These are phyloP conservation scores for Lagerstroemia fauriei DNA, from an alignment of 441 rosid species.

Conservation along the genomic window DNA sequence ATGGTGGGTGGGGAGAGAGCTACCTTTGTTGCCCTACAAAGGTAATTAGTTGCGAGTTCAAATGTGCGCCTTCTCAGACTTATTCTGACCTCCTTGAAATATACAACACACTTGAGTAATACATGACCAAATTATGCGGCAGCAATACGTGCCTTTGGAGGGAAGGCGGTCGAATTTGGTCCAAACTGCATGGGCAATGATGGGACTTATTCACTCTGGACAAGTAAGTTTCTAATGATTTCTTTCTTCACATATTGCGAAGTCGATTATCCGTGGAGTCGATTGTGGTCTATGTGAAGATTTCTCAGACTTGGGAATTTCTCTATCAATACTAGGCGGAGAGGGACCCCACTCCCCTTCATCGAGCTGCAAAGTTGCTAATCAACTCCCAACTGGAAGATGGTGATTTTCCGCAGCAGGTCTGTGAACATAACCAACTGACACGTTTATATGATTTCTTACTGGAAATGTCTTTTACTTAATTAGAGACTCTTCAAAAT, in stretches of 20 bases:
- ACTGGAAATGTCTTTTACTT: too few species aligned
- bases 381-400: conserved; percentile 62
- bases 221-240: conserved; percentile 43
- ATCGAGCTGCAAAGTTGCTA: conserved; percentile 58
- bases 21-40: conserved; percentile 63
- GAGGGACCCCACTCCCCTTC: conserved; percentile 62
- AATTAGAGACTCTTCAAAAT: too few species aligned
- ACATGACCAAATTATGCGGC: neutral
- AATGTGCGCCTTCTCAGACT: neutral
- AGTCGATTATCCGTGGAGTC: neutral
- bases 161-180: conserved; percentile 60
- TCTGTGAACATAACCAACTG: neutral
- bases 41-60: conserved; percentile 33
- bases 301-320: neutral
- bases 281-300: neutral
- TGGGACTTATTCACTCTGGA: conserved; percentile 61
- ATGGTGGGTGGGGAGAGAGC: conserved; percentile 89
- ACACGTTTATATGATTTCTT: too few species aligned
- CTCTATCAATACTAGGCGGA: conserved; percentile 38
- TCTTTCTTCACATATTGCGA: neutral
- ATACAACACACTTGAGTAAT: neutral
- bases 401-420: conserved; percentile 77
- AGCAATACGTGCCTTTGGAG: conserved; percentile 63
- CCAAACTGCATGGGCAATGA: conserved; percentile 71
- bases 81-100: neutral